These are phyloP conservation scores for Serendipita sp. DNA, from an alignment of 768 basidiomycete genomes.

Conservation along the genomic window DNA sequence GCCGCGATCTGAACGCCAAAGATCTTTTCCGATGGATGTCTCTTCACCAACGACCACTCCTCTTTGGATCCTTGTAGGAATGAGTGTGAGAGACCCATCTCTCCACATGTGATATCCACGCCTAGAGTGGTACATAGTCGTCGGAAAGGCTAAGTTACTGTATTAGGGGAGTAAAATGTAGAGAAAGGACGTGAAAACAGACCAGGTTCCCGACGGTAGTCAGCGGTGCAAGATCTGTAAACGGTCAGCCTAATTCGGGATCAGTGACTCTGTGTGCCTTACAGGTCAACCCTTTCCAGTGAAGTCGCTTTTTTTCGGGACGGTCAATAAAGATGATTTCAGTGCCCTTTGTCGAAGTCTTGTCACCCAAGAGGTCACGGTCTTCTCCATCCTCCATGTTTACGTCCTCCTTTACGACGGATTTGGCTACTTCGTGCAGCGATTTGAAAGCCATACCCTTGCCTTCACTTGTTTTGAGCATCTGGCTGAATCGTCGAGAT, in stretches of 20 bases:
- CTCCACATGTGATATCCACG: slow-evolving; percentile 89
- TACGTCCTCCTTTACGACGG: slow-evolving; percentile 10
- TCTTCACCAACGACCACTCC: slow-evolving; percentile 85
- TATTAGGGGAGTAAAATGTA: not conserved
- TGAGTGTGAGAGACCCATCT: slow-evolving; percentile 91
- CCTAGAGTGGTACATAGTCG: slow-evolving; percentile 74
- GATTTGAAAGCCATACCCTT: slow-evolving; percentile 18
- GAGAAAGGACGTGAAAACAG: slow-evolving; percentile 13
- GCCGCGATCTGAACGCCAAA: slow-evolving; percentile 94
- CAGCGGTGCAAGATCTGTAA: slow-evolving; percentile 52
- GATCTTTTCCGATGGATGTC: slow-evolving; percentile 70
- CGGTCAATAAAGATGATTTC: slow-evolving; percentile 13
- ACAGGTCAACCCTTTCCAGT: slow-evolving; percentile 84
- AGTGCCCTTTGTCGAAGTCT: slow-evolving; percentile 9
- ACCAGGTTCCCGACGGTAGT: slow-evolving; percentile 95
- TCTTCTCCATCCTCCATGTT: not conserved
- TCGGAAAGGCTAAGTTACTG: slow-evolving; percentile 60
- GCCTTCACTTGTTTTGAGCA: slow-evolving; percentile 24
- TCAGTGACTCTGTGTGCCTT: slow-evolving; percentile 15
- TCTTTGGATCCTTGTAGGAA: slow-evolving; percentile 75
- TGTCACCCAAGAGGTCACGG: not conserved
- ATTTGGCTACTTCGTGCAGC: slow-evolving; percentile 13
- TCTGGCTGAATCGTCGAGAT: slow-evolving; percentile 44
- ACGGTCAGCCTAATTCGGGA: slow-evolving; percentile 21
- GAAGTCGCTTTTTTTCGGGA: slow-evolving; percentile 71